phyloP scores from a whole-genome alignment of 2,329 filamentous ascomycete species.

The Ophiostoma novo-ulmi region DNA sequence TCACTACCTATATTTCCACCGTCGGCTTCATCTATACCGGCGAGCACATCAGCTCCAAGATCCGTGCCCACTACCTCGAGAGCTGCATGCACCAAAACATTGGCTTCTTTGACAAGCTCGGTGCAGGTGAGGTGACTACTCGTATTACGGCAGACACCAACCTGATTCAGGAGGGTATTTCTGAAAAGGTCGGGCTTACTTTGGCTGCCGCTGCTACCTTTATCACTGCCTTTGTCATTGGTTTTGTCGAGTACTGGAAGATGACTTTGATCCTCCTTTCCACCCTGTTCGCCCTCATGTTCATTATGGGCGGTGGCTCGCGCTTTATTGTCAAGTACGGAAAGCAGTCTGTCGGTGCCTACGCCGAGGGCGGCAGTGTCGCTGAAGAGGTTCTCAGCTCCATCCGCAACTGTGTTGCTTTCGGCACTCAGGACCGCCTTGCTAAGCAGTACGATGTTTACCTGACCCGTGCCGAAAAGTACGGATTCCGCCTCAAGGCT shows the following conservation, averaged over 20 bases:
- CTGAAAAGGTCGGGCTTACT: slow-evolving; percentile 78
- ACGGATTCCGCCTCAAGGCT: slow-evolving; percentile 70
- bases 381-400: slow-evolving; percentile 94
- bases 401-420: slow-evolving; percentile 85
- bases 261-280: slow-evolving; percentile 81
- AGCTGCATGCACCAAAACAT: slow-evolving; percentile 86
- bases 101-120: slow-evolving; percentile 87
- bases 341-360: slow-evolving; percentile 70
- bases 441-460: slow-evolving; percentile 78
- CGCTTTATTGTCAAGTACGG: slow-evolving; percentile 74
- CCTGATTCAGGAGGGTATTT: slow-evolving; percentile 87
- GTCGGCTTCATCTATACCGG: slow-evolving; percentile 86
- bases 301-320: slow-evolving; percentile 70
- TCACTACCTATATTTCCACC: slow-evolving; percentile 72
- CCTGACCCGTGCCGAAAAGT: slow-evolving; percentile 65
- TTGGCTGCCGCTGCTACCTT: slow-evolving; percentile 75
- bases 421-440: slow-evolving; percentile 89
- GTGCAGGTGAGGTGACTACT: slow-evolving; percentile 88
- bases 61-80: slow-evolving; percentile 75
- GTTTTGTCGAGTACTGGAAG: slow-evolving; percentile 89
- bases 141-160: slow-evolving; percentile 93
- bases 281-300: slow-evolving; percentile 72
- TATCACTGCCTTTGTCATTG: slow-evolving; percentile 81
- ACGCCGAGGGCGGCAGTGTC: slow-evolving; percentile 78
- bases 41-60: slow-evolving; percentile 72